phyloP scores from a whole-genome alignment of 495 filamentous ascomycete genomes.

The Aspergillus nanangensis region DNA sequence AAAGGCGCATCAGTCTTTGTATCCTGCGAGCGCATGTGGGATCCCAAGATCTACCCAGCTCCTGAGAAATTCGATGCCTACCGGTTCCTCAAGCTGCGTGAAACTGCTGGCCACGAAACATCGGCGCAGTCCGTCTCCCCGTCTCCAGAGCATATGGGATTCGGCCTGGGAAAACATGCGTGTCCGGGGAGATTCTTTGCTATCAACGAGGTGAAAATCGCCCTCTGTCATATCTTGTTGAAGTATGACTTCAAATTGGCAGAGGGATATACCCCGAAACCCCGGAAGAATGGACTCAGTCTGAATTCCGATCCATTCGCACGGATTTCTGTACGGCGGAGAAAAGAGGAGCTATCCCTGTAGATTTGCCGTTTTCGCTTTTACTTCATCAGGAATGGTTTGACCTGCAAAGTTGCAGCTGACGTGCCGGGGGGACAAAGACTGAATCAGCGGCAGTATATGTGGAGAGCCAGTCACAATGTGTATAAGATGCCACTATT shows the following conservation, averaged over 20 bases:
- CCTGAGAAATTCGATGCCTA: slow-evolving; percentile 35
- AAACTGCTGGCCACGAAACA: slow-evolving; percentile 24
- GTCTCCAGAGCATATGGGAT: slow-evolving; percentile 31
- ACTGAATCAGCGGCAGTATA: too few species aligned
- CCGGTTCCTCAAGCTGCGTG: slow-evolving; percentile 32
- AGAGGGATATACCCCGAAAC: background rate
- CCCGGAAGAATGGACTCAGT: background rate
- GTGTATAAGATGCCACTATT: too few species aligned
- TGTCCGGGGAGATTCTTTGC: slow-evolving; percentile 50
- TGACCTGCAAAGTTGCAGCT: too few species aligned
- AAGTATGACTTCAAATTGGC: slow-evolving; percentile 41
- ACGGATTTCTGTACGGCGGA: slow-evolving; percentile 2
- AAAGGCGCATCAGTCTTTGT: slow-evolving; percentile 22
- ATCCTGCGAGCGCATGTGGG: slow-evolving; percentile 21
- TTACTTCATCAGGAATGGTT: too few species aligned
- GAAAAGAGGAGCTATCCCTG: slow-evolving; percentile 6
- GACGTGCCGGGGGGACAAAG: too few species aligned
- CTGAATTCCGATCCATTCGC: background rate
- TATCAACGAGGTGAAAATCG: slow-evolving; percentile 36
- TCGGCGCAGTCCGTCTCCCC: slow-evolving; percentile 33
- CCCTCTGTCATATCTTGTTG: slow-evolving; percentile 33
- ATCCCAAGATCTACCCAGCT: slow-evolving; percentile 31
- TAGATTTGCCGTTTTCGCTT: too few species aligned
- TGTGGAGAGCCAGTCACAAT: too few species aligned
- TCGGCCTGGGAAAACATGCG: slow-evolving; percentile 46